Evolutionary conservation across 345 rosid species (phyloP), one percentile per base, ranked within the genome.

Genomic region (Citrus medica): DNA sequence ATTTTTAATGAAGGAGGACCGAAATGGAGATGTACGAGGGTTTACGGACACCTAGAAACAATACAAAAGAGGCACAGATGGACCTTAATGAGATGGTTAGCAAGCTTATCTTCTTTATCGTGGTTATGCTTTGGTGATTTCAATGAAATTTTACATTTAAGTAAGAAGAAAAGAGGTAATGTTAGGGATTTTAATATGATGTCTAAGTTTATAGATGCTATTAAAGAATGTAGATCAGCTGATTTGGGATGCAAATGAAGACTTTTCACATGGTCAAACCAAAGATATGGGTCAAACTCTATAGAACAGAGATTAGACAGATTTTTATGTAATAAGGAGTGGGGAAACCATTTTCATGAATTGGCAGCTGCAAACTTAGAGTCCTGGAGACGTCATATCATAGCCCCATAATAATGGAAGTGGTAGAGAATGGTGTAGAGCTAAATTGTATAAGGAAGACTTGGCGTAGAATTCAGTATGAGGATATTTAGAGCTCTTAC

Each of bases 241-340:
- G 21, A 51, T 4, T 4, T 51, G 2, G 21, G 56, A 3, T 51
- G 21, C 3, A 16, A 1, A 3, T 1, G 21, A 51, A 13, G 21
- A 4, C 21, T 5, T 0, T 4, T 51, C 2, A 51, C 56, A 4
- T 51, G 6, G 56, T 51, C 56, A 3, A 51, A 51, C 6, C 21
- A 9, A 1, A 13, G 21, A 17, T 16, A 13, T 4, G 21, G 56
- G 0, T 0, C 1, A 4, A 16, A 16, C 3, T 13, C 4, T 0
- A 51, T 51, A 16, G 21, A 51, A 4, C 2, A 51, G 0, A 16
- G 21, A 1, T 16, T 16, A 1, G 56, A 51, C 0, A 16, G 7
- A 16, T 51, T 51, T 2, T 16, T 5, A 17, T 5, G 7, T 1
- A 51, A 51, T 1, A 17, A 2, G 4, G 2, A 4, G 0, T 51